Percentiles rank a stretch among this genome's conserved stretches.
These are phyloP conservation scores for Cicer bijugum DNA, from an alignment of 306 rosid genomes.

Conservation along the genomic window DNA sequence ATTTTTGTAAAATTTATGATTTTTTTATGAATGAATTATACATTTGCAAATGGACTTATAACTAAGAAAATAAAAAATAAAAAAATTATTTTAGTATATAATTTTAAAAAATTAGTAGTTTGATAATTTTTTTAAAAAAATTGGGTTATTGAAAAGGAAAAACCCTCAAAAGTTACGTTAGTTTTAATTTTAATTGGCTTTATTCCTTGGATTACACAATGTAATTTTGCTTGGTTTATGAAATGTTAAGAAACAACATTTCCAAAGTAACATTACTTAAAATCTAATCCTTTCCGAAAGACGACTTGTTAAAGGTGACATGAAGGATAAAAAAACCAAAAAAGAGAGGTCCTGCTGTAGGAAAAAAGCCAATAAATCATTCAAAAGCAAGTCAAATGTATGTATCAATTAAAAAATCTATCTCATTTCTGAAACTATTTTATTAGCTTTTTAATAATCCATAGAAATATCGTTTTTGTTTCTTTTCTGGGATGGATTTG, in stretches of 20 bases:
- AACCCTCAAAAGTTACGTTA: slow-evolving; percentile 59
- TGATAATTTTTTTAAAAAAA: no score
- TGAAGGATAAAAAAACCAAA: slow-evolving; percentile 77
- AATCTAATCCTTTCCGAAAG: slow-evolving; percentile 52
- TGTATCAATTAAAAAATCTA: neutral
- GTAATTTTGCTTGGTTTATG: neutral
- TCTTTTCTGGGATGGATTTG: slow-evolving; percentile 19
- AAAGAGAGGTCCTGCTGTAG: slow-evolving; percentile 53
- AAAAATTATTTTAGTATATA: no score
- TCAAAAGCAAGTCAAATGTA: slow-evolving; percentile 97
- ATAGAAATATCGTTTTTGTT: neutral
- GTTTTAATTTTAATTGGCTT: no score
- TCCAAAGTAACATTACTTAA: neutral
- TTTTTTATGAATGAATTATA: no score
- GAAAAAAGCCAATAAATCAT: slow-evolving; percentile 69
- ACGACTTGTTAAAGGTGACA: slow-evolving; percentile 67
- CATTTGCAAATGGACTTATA: no score
- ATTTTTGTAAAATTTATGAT: no score
- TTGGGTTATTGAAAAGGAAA: no score
- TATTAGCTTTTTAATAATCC: slow-evolving; percentile 1
- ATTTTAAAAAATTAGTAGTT: no score
- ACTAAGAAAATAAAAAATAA: no score
- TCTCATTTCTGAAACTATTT: slow-evolving; percentile 20
- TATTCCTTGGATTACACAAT: neutral
- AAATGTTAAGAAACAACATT: slow-evolving; percentile 27